Base-by-base conservation (phyloP, 805 yeast genomes). In the Ogataea salicorniae region DNA sequence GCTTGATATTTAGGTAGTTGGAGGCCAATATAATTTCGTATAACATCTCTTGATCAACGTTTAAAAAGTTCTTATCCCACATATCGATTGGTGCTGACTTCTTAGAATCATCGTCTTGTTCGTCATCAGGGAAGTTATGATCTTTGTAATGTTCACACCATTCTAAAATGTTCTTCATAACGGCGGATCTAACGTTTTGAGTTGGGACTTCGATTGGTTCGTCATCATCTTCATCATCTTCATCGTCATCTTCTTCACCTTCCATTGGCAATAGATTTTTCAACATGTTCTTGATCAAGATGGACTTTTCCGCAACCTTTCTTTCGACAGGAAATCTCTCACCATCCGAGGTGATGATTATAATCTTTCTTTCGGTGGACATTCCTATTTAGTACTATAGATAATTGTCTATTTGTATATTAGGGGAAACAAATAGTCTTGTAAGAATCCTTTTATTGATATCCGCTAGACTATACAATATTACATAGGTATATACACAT, bases 141-240 rank as follows among this genome's bases (percentile, higher is more conserved):
- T 87, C 90, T 66, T 84, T 86, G 73, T 92, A 97, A 66, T 92
- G 94, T 61, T 87, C 95, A 60, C 97, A 90, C 95, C 97, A 92
- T 64, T 92, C 96, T 46, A 92, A 74, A n/a, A 92, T 92, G 63
- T 90, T 89, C 65, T 85, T 81, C 69, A 92, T 75, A 18, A 92
- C 96, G 16, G 85, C 82, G 9, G 95, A 85, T 55, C 92, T 76
- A 35, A 90, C 97, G 61, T 88, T 90, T 37, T 96, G 96, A 13
- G 90, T 81, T 35, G 97, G 97, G 59, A 92, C 85, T 51, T 81
- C 87, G 54, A 83, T 81, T 37, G 82, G 85, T 46, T 81, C 87
- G 39, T 78, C 84, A 39, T 78, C 84, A 40, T 76, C 81, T 6
- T 70, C 74, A n/a, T 69, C 75, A n/a, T 69, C 75, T 7, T 70